Evolutionary conservation across 352 stramenopile genomes (phyloP).

Genomic region (Pythium monospermum): DNA sequence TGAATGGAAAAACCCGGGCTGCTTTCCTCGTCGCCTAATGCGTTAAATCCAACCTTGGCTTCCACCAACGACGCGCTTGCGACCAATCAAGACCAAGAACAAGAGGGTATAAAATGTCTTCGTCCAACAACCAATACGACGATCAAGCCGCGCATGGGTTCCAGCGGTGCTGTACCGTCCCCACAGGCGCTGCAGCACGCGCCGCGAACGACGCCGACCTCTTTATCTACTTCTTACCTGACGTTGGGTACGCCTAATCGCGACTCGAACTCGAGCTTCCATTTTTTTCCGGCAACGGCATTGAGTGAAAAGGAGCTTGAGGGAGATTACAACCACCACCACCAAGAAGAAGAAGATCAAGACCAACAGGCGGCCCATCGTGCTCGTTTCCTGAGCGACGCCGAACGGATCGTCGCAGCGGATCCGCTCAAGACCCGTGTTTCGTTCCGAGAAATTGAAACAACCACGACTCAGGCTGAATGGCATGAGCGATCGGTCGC

Average conservation of each 20-base stretch:
- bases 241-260: conserved; percentile 63
- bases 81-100: conserved; percentile 25
- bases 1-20: conserved; percentile 26
- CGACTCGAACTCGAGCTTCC: conserved; percentile 24
- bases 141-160: conserved; percentile 14
- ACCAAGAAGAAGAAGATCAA: conserved; percentile 17
- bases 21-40: conserved; percentile 13
- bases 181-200: conserved; percentile 11
- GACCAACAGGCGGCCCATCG: conserved; percentile 36
- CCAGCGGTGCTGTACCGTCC: conserved; percentile 7
- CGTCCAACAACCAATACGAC: conserved; percentile 6
- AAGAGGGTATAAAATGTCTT: conserved; percentile 24
- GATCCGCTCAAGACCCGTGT: conserved; percentile 47
- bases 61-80: conserved; percentile 19
- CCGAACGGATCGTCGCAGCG: conserved; percentile 40
- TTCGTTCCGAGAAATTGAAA: conserved; percentile 50
- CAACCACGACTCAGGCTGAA: conserved; percentile 31
- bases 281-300: conserved; percentile 24
- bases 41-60: conserved; percentile 19
- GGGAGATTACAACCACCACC: conserved; percentile 4
- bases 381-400: conserved; percentile 54
- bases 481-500: conserved; percentile 51
- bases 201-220: conserved; percentile 23
- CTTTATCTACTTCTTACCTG: conserved; percentile 62
- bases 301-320: conserved; percentile 13